phyloP scores from a whole-genome alignment of 495 filamentous ascomycete species.

The Beverwykella pulmonaria region DNA sequence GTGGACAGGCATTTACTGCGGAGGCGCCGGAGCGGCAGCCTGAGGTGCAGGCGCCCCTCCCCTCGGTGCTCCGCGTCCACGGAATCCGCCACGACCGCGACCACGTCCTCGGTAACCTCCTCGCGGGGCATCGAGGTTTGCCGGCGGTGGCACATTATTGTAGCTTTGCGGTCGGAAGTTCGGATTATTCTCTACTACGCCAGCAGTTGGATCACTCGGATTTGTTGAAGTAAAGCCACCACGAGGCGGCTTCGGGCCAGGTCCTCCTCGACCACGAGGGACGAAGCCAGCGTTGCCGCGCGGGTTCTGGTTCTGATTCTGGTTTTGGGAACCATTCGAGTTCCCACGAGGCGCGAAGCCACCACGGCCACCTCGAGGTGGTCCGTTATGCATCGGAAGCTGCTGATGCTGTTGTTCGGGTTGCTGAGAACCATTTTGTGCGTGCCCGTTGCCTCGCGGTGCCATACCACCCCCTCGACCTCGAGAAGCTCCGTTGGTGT shows the following conservation, averaged over 20 bases:
- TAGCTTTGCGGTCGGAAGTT: constrained; percentile 65
- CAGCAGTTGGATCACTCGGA: constrained; percentile 52
- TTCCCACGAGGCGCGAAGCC: constrained; percentile 45
- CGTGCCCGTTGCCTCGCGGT: constrained; percentile 15
- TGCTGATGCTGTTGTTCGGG: constrained; percentile 38
- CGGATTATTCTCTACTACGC: constrained; percentile 56
- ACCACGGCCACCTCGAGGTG: constrained; percentile 30
- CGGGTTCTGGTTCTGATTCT: constrained; percentile 19
- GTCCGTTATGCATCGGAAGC: constrained; percentile 33
- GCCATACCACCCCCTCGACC: constrained; percentile 36
- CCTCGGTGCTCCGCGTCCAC: constrained; percentile 29
- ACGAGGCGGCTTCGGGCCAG: constrained; percentile 42
- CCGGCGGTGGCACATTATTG: constrained; percentile 76
- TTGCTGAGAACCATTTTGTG: constrained; percentile 27
- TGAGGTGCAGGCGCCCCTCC: constrained; percentile 4
- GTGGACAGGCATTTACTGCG: neutral
- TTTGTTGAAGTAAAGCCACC: constrained; percentile 60
- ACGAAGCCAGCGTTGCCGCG: constrained; percentile 18
- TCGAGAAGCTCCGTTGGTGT: constrained; percentile 32
- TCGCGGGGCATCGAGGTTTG: constrained; percentile 61
- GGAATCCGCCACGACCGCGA: constrained; percentile 35
- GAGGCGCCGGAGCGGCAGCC: constrained; percentile 4
- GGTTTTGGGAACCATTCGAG: constrained; percentile 12
- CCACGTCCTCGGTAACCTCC: constrained; percentile 47
- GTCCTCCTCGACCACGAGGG: constrained; percentile 38